A percentile compares a stretch with the other conserved stretches of the same genome.
Conservation (phyloP, 75 land plant species). For the Cunninghamia lanceolata region DNA sequence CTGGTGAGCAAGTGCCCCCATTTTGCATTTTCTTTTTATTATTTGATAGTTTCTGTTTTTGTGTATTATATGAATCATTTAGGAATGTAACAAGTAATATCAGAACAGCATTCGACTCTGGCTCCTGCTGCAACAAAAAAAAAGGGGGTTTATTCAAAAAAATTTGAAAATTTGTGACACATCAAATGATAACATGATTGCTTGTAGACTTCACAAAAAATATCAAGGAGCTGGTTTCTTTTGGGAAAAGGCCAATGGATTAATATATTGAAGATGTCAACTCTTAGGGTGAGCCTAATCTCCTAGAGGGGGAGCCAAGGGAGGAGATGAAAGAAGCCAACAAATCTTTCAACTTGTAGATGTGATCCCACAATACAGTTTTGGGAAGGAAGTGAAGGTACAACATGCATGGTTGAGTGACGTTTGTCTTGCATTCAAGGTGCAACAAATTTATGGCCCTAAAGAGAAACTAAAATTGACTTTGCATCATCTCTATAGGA, state of each 20-base stretch:
- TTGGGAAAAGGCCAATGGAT: neutral
- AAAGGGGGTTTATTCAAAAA: neutral
- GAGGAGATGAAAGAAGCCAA: neutral
- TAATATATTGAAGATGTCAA: no score
- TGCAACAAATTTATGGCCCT: neutral
- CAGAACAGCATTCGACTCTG: no score
- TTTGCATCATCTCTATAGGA: neutral
- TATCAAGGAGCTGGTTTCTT: neutral
- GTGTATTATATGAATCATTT: no score
- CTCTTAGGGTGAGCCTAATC: no score
- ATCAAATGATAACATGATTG: no score
- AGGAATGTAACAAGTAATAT: no score
- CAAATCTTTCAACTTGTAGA: neutral
- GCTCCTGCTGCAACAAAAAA: neutral
- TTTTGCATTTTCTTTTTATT: no score
- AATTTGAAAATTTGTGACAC: neutral
- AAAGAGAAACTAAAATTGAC: neutral
- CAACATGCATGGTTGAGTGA: neutral
- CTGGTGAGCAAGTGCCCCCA: no score
- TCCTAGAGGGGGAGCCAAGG: neutral
- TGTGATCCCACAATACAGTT: neutral
- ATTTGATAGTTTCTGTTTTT: no score
- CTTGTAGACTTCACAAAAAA: neutral
- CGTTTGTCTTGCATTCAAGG: neutral
- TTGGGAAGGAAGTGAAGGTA: neutral